Evolutionary conservation across 2,329 filamentous ascomycete species (phyloP).

Genomic region (Raffaelea ambrosiae): DNA sequence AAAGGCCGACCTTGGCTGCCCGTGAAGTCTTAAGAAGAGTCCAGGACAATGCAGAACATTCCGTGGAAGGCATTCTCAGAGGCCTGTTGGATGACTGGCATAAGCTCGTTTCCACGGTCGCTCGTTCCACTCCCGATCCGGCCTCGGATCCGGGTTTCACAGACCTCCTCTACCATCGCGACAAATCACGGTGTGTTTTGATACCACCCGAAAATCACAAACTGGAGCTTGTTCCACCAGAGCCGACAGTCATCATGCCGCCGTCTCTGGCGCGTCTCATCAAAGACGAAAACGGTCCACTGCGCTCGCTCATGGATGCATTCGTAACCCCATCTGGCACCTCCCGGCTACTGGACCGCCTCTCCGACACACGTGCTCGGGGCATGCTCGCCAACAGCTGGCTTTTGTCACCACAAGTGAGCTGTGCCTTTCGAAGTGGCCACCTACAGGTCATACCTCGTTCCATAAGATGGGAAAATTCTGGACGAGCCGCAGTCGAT

Average conservation of each 20-base stretch:
- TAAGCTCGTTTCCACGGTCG: neutral
- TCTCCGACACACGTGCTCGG: neutral
- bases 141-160: neutral
- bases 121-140: neutral
- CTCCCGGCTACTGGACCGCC: neutral
- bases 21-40: neutral
- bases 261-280: neutral
- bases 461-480: neutral
- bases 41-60: neutral
- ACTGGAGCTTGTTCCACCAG: neutral
- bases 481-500: neutral
- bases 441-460: neutral
- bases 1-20: neutral
- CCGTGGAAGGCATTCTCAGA: neutral
- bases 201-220: neutral
- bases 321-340: neutral
- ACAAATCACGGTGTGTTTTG: neutral
- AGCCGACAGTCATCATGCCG: conserved; percentile 1
- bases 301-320: neutral
- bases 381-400: conserved; percentile 2
- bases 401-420: neutral
- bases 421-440: neutral
- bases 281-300: neutral
- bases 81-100: neutral
- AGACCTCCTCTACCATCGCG: neutral